Evolutionary conservation across 192 early-diverging fungal species (phyloP).

Genomic region (Coemansia sp.): DNA sequence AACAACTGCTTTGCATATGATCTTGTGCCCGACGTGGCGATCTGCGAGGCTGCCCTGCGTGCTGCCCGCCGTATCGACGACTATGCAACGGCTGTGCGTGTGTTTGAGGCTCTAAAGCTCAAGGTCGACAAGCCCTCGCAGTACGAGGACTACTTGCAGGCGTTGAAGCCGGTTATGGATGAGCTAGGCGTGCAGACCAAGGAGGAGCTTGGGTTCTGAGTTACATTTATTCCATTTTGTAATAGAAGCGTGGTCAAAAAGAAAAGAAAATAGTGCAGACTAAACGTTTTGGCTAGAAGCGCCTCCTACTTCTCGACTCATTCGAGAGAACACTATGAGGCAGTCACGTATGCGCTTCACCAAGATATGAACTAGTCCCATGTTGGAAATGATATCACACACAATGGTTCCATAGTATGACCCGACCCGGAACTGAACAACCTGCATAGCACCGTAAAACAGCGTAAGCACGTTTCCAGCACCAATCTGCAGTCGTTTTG

Average conservation of each 20-base stretch:
- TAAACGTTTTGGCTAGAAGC: not conserved
- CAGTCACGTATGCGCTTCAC: slow-evolving; percentile 41
- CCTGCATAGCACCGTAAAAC: slow-evolving; percentile 43
- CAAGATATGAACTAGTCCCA: slow-evolving; percentile 48
- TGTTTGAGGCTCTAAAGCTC: slow-evolving; percentile 91
- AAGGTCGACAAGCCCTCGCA: slow-evolving; percentile 82
- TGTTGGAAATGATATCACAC: slow-evolving; percentile 36
- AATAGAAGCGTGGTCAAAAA: slow-evolving; percentile 11
- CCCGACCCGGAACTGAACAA: slow-evolving; percentile 52
- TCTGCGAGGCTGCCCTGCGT: slow-evolving; percentile 84
- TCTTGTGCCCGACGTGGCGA: slow-evolving; percentile 86
- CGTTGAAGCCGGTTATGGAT: slow-evolving; percentile 79
- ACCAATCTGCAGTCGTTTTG: slow-evolving; percentile 43
- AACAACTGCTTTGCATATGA: slow-evolving; percentile 98
- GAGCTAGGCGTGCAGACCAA: slow-evolving; percentile 88
- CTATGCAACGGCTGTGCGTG: slow-evolving; percentile 88
- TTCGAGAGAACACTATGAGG: slow-evolving; percentile 25
- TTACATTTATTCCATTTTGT: not conserved
- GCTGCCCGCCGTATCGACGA: slow-evolving; percentile 92
- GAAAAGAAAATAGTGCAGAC: not conserved
- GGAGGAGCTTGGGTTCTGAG: slow-evolving; percentile 81
- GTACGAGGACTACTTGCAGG: slow-evolving; percentile 87
- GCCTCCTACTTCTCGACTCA: slow-evolving; percentile 18
- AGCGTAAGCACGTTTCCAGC: slow-evolving; percentile 35
- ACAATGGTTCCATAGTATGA: slow-evolving; percentile 51